Base-by-base conservation (phyloP, 164 flowering plant species). In the Magnolia officinalis region DNA sequence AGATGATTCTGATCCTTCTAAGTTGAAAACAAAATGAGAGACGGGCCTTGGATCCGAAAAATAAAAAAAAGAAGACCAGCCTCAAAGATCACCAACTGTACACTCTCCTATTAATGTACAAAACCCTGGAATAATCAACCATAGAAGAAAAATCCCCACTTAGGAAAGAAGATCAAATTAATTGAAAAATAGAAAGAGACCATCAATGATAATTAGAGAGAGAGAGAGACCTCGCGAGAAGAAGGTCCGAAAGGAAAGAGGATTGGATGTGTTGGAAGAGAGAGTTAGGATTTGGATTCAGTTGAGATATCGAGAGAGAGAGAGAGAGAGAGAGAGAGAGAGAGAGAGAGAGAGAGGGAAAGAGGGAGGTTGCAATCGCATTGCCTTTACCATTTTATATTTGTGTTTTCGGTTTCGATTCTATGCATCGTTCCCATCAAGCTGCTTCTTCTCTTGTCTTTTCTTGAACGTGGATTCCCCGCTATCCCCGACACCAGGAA, bases 361-460 rank as follows among this genome's bases (percentile, higher is more conserved):
- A 9, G 70, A 3, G 19, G 29, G 67, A n/a, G 67, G 67, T 21
- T 64, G 24, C 67, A 3, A 21, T 8, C 67, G n/a, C 67, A 55
- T 19, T 19, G 23, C 19, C 67, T 64, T 7, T 64, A 8, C 23
- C 67, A n/a, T 64, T 64, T n/a, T n/a, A n/a, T 21, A n/a, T 19
- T 68, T 16, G 8, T 19, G 11, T 18, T 68, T 68, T 68, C 50
- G 49, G 71, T 37, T 67, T 31, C 19, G 76, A 82, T 80, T 49
- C 80, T 75, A 68, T 69, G 70, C 77, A 65, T 72, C 78, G 67
- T 80, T 75, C 74, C 63, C 49, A 68, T 77, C 67, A 79, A 77
- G 75, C 77, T 73, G 75, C 24, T 50, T 58, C 45, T 69, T 16
- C 63, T 21, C 19, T n/a, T 2, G 71, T 8, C 14, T 29, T 23